These are phyloP conservation scores for Ganoderma boninense DNA, from an alignment of 1,284 basidiomycete species.

Conservation along the genomic window DNA sequence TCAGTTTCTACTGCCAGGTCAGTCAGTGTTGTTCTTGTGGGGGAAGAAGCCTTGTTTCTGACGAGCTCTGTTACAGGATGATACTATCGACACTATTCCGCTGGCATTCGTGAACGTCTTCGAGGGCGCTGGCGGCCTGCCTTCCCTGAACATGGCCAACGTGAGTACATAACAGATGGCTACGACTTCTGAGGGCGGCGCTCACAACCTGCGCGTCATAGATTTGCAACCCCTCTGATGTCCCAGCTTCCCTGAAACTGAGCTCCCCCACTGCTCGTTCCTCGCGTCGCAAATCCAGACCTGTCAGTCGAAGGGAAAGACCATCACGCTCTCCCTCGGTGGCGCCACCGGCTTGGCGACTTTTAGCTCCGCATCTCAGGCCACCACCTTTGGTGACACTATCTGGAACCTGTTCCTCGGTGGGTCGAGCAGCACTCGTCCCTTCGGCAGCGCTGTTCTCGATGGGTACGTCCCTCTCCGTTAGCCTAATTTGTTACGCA, in stretches of 20 bases:
- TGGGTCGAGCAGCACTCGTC: conserved; percentile 60
- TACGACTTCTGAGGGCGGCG: neutral
- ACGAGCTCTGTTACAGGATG: conserved; percentile 44
- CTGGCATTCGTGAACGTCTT: conserved; percentile 68
- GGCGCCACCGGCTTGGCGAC: conserved; percentile 63
- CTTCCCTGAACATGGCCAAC: conserved; percentile 68
- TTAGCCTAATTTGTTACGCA: neutral
- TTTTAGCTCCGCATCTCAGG: conserved; percentile 64
- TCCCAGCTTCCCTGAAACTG: conserved; percentile 60
- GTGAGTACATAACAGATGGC: conserved; percentile 43
- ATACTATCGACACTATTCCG: conserved; percentile 61
- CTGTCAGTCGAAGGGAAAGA: conserved; percentile 72
- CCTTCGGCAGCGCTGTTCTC: conserved; percentile 69
- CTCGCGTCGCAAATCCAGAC: conserved; percentile 62
- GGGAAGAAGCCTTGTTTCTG: conserved; percentile 2
- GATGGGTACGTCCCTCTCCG: conserved; percentile 58
- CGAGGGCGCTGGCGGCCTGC: conserved; percentile 61
- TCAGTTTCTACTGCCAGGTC: conserved; percentile 61
- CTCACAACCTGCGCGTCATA: conserved; percentile 33
- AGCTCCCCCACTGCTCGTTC: conserved; percentile 63
- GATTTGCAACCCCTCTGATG: conserved; percentile 56
- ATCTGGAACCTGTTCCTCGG: conserved; percentile 76
- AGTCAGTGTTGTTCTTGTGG: neutral
- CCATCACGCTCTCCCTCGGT: conserved; percentile 70
- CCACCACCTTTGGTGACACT: conserved; percentile 58